Percentiles rank a stretch among this genome's conserved stretches.
phyloP scores from a whole-genome alignment of 108 stramenopile species.

The Cyclotella kingstonii region DNA sequence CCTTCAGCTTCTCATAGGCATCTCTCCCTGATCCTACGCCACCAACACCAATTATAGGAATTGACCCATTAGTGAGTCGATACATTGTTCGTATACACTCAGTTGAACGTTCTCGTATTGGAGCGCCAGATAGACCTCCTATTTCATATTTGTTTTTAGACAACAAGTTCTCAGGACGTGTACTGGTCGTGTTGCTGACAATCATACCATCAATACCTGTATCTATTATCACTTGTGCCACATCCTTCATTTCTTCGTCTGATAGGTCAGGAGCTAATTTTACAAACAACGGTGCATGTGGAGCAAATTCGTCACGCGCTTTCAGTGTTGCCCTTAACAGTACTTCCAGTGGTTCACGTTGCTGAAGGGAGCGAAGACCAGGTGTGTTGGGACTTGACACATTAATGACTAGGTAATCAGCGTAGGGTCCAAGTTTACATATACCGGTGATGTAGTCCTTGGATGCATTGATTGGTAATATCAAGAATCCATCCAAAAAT shows the following conservation, averaged over 20 bases:
- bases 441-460: constrained; percentile 85
- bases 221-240: constrained; percentile 63
- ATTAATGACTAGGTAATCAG: constrained; percentile 96
- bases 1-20: constrained; percentile 89
- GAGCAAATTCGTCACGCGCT: constrained; percentile 49
- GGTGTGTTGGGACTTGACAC: constrained; percentile 92
- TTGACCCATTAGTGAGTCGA: constrained; percentile 64
- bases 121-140: constrained; percentile 91
- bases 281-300: constrained; percentile 80
- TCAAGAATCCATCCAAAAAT: not conserved
- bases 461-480: not conserved
- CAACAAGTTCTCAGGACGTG: constrained; percentile 57
- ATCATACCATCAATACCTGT: constrained; percentile 88
- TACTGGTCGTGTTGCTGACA: constrained; percentile 88
- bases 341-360: constrained; percentile 48
- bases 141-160: constrained; percentile 54
- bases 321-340: constrained; percentile 61
- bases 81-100: constrained; percentile 84
- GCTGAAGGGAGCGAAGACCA: constrained; percentile 86
- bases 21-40: constrained; percentile 83
- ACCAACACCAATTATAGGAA: constrained; percentile 95
- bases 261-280: constrained; percentile 94
- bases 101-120: constrained; percentile 78
- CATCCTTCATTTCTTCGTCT: constrained; percentile 69
- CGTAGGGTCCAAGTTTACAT: constrained; percentile 74